Percentiles rank a stretch among this genome's conserved stretches.
Evolutionary conservation across 1,284 basidiomycete species (phyloP).

Genomic region (Moesziomyces parantarcticus): DNA sequence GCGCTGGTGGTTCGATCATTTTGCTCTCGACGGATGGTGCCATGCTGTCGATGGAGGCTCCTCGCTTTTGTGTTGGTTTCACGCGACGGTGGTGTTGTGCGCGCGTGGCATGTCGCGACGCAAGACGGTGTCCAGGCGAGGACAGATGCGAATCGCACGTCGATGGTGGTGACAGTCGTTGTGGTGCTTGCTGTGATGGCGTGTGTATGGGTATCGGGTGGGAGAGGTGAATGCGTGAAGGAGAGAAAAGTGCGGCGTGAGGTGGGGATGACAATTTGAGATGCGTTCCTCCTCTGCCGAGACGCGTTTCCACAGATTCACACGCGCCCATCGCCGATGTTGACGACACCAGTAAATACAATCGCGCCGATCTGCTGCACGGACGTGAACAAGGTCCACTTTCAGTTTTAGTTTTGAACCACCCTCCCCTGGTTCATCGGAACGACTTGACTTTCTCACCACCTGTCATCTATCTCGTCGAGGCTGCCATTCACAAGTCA

Average conservation of each 20-base stretch:
- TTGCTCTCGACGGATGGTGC: slow-evolving; percentile 3
- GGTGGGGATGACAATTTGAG: too few relatives aligned
- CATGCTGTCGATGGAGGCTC: slow-evolving; percentile 4
- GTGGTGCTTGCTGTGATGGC: too few relatives aligned
- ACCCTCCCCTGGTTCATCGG: background rate
- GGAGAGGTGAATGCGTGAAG: background rate
- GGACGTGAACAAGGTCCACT: too few relatives aligned
- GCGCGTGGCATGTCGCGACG: background rate
- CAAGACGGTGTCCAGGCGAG: too few relatives aligned
- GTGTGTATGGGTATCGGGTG: too few relatives aligned
- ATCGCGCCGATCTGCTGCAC: background rate
- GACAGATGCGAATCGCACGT: too few relatives aligned
- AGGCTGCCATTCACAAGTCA: background rate
- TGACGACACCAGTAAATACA: too few relatives aligned
- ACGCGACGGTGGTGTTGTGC: background rate
- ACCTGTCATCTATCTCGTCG: background rate
- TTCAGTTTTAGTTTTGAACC: too few relatives aligned
- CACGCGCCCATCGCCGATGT: background rate
- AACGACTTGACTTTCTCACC: background rate
- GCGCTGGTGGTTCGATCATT: slow-evolving; percentile 10
- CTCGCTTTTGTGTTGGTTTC: background rate
- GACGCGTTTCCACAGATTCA: background rate
- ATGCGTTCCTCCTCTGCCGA: background rate
- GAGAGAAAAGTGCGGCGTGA: too few relatives aligned
- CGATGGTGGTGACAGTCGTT: too few relatives aligned